Evolutionary conservation across 2,329 filamentous ascomycete species (phyloP).

Genomic region (Sporothrix protearum): DNA sequence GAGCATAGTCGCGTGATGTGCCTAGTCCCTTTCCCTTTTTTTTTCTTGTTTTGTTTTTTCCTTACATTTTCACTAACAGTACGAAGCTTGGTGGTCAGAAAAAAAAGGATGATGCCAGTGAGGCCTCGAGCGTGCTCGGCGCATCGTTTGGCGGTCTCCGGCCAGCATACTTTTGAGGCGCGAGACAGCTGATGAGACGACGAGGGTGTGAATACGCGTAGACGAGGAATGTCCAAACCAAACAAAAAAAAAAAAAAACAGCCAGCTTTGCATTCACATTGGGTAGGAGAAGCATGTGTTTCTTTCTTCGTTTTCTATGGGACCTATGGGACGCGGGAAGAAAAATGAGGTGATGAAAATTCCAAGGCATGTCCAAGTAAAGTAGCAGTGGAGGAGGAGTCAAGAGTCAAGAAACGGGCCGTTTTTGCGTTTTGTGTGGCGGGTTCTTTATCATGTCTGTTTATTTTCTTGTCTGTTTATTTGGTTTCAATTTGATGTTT

Average conservation of each 20-base stretch:
- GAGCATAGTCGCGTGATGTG: conserved; percentile 33
- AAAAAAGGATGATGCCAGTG: conserved; percentile 54
- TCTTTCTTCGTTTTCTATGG: background rate
- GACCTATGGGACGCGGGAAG: background rate
- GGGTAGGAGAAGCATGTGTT: conserved; percentile 15
- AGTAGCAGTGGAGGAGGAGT: background rate
- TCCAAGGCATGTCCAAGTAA: background rate
- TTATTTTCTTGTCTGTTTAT: background rate
- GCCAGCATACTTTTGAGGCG: conserved; percentile 33
- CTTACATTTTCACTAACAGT: background rate
- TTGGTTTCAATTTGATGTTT: background rate
- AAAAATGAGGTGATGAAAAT: background rate
- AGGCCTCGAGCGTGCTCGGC: conserved; percentile 45
- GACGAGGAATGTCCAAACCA: background rate
- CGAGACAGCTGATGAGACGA: background rate
- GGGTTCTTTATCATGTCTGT: background rate
- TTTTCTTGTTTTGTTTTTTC: background rate
- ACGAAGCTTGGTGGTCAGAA: conserved; percentile 65
- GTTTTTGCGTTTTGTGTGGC: conserved; percentile 3
- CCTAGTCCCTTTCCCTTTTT: background rate
- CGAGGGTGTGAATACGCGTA: background rate
- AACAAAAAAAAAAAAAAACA: background rate
- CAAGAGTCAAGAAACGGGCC: background rate
- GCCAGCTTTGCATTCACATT: conserved; percentile 7
- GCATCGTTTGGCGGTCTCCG: conserved; percentile 50